Evolutionary conservation across 1,139 yeast genomes (phyloP).

Genomic region (Martiniozyma asiatica): DNA sequence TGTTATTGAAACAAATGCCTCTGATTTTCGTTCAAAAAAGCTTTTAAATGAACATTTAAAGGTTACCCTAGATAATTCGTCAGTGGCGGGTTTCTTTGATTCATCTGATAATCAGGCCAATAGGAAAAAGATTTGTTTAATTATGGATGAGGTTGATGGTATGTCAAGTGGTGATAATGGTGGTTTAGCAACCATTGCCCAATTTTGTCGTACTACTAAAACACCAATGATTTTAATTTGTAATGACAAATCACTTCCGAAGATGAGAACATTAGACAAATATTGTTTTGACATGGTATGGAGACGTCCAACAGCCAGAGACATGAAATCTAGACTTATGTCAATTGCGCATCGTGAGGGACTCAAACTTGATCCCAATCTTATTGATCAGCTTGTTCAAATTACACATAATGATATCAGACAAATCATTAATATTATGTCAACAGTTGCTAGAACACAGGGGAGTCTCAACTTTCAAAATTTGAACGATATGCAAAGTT

Average conservation of each 20-base stretch:
- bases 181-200: conserved; percentile 92
- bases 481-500: conserved; percentile 40
- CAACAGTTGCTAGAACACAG: conserved; percentile 71
- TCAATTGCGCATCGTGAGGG: conserved; percentile 83
- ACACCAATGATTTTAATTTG: conserved; percentile 90
- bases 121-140: conserved; percentile 50
- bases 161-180: conserved; percentile 99
- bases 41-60: conserved; percentile 57
- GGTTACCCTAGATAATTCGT: conserved; percentile 66
- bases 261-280: conserved; percentile 91
- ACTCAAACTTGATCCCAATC: conserved; percentile 65
- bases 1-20: conserved; percentile 65
- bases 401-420: conserved; percentile 87
- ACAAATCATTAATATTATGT: conserved; percentile 80
- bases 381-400: conserved; percentile 74
- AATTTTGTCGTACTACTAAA: conserved; percentile 70
- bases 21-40: conserved; percentile 82
- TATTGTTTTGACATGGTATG: conserved; percentile 77
- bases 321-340: conserved; percentile 75
- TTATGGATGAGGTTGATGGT: conserved; percentile 99
- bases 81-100: conserved; percentile 68
- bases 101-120: conserved; percentile 24
- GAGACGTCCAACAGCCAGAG: conserved; percentile 76
- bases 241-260: conserved; percentile 84
- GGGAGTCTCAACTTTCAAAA: conserved; percentile 45